These are phyloP conservation scores for Aspergillus conjunctus DNA, from an alignment of 495 filamentous ascomycete species.

Conservation along the genomic window DNA sequence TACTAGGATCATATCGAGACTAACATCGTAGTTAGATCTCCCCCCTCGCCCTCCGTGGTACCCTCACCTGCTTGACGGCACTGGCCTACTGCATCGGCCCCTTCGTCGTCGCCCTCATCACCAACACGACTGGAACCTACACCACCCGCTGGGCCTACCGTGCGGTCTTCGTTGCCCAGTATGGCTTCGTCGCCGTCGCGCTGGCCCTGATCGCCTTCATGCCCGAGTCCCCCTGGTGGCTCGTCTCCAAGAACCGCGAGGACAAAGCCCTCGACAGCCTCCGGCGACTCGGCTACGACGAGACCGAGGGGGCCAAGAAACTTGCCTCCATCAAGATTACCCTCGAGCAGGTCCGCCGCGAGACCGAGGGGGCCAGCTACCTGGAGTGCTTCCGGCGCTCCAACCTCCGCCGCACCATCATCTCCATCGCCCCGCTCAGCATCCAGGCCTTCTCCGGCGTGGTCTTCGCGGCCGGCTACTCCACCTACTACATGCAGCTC, in stretches of 20 bases:
- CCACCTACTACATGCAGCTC: conserved; percentile 18
- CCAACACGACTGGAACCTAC: conserved; percentile 11
- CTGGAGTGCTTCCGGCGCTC: conserved; percentile 17
- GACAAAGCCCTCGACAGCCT: not conserved
- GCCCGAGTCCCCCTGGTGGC: conserved; percentile 32
- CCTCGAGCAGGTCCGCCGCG: conserved; percentile 5
- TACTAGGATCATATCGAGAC: not conserved
- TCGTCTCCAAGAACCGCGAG: conserved; percentile 17
- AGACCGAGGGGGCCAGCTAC: conserved; percentile 14
- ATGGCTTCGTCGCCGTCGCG: conserved; percentile 7
- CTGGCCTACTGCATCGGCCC: conserved; percentile 14
- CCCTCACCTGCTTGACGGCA: conserved; percentile 15
- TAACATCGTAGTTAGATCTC: not conserved
- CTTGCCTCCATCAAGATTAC: conserved; percentile 12
- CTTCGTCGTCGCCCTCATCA: conserved; percentile 11
- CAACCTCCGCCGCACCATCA: conserved; percentile 17
- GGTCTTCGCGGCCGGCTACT: conserved; percentile 4
- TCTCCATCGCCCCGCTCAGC: conserved; percentile 14
- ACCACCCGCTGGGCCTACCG: conserved; percentile 13
- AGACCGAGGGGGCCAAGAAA: not conserved
- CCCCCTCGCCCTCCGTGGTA: conserved; percentile 11
- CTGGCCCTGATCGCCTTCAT: conserved; percentile 7
- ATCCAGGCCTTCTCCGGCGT: conserved; percentile 15
- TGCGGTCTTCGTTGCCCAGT: conserved; percentile 11
- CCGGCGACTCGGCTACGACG: conserved; percentile 4